Evolutionary conservation across 306 rosid species (phyloP), one percentile per base, ranked within the genome.

Genomic region (Quercus gilva): DNA sequence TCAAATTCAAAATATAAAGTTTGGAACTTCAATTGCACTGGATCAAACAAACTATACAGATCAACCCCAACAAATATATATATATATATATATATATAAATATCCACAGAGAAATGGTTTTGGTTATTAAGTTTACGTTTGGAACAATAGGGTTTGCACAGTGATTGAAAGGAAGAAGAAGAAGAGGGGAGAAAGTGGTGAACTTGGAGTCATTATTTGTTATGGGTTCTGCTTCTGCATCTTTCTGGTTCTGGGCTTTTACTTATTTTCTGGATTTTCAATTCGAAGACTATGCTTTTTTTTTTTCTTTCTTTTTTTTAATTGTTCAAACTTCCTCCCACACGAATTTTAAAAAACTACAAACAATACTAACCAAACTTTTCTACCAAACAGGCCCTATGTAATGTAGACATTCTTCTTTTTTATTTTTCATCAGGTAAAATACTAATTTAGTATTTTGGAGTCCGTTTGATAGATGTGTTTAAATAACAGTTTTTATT

Each of bases 81-180:
- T 7, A 7, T 4, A 29, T 4, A 29, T 23, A 23, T 23, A 23
- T 23, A 29, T 4, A 29, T 4, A 31, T 0, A 31, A 4, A 29
- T 29, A 29, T 4, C 33, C 65, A 26, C 5, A 26, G 41, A 33
- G 41, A 57, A 4, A 74, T 61, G 71, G 71, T 63, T 21, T 60
- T 37, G 57, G 72, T 74, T 78, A 58, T 57, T 49, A 64, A 75
- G 81, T 85, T 89, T 85, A 94, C 98, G 77, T 69, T 81, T 84
- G 81, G 23, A 78, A 82, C 59, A 73, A 88, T 35, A 75, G 85
- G 74, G 84, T 85, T 71, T 56, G 81, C 20, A 77, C 73, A 74
- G 77, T 76, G 52, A 77, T 55, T 80, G 86, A 69, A 43, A 75
- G 65, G 88, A 57, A 60, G 77, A 89, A 72, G 88, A 89, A 72